Evolutionary conservation across 1,284 basidiomycete genomes (phyloP), one percentile per base, ranked within the genome.

Genomic region (Leccinum glutinopallens): DNA sequence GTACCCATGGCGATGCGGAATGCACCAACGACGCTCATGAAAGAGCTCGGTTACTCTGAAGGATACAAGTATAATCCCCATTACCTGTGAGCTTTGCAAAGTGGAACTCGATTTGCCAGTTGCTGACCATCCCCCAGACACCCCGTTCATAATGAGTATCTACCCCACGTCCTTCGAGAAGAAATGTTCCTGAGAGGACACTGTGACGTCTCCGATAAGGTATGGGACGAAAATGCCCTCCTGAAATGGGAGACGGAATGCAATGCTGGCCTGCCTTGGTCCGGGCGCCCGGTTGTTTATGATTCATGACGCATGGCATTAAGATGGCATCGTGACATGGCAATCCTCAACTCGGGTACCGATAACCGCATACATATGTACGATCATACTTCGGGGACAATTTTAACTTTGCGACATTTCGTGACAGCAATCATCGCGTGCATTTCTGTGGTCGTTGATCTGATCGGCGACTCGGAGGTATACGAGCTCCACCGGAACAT

Each of bases 1-100:
- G 89, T 97, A 0, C 94, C 95, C 0, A 70, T 94, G 64, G 83
- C 87, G 63, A 83, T 96, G 67, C 84, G 95, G n/a, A 97, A 97
- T 74, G 94, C 94, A 2, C 94, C 94, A 2, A 96, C 94, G 5
- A 76, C 73, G 39, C 76, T 96, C 33, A 94, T 96, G 93, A 89
- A 90, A 72, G 83, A 90, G 19, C 81, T 96, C 0, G 92, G 91
- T 5, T 94, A 93, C 71, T 86, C 86, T 1, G 80, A 85, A 61
- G 86, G 83, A 32, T 94, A 94, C 71, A 76, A 78, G 59, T 97
- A 97, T 74, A 92, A 96, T 74, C 94, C 94, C 0, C 81, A 82
- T 22, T 96, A 85, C 73, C 80, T 78, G 80, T 92, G 78, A 72
- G 90, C 79, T 12, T 22, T 54, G 7, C n/a, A 10, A 46, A 19